A percentile compares a stretch with the other conserved stretches of the same genome.
These are phyloP conservation scores for Eimeria tenella DNA, from an alignment of 169 alveolate species.

Conservation along the genomic window DNA sequence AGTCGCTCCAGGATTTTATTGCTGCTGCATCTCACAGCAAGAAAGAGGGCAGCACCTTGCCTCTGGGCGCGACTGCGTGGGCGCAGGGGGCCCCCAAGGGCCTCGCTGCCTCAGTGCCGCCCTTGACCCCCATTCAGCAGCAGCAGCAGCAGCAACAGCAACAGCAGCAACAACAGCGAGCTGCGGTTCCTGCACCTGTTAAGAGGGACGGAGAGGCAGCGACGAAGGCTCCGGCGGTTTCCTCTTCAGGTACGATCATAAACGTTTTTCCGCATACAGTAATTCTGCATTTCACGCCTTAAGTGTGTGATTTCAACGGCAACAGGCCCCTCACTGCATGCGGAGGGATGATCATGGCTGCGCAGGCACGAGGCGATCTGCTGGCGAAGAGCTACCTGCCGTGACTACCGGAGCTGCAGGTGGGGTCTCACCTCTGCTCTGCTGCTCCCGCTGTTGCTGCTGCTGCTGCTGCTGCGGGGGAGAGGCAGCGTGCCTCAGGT, in stretches of 20 bases:
- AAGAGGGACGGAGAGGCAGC: conserved; percentile 18
- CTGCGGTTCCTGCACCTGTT: background rate
- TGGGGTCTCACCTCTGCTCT: background rate
- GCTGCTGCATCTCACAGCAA: conserved; percentile 35
- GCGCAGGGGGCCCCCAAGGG: conserved; percentile 70
- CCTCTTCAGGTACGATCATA: background rate
- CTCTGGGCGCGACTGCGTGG: conserved; percentile 57
- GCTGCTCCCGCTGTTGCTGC: background rate
- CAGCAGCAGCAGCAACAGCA: conserved; percentile 12
- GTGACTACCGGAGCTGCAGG: background rate
- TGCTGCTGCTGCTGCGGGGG: background rate
- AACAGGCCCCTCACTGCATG: background rate
- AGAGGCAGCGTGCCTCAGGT: background rate
- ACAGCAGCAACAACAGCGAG: conserved; percentile 15
- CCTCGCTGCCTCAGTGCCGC: conserved; percentile 44
- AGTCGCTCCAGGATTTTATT: conserved; percentile 49
- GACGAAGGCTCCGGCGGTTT: background rate
- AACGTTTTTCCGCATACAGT: background rate
- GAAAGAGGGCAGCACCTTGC: conserved; percentile 23
- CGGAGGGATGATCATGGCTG: background rate
- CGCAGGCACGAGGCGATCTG: conserved; percentile 27
- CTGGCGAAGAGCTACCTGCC: conserved; percentile 45
- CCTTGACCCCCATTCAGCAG: conserved; percentile 10
- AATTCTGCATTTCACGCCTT: background rate
- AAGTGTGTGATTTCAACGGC: too few species aligned